These are phyloP conservation scores for Tricholoma furcatifolium DNA, from an alignment of 768 basidiomycete genomes.

Conservation along the genomic window DNA sequence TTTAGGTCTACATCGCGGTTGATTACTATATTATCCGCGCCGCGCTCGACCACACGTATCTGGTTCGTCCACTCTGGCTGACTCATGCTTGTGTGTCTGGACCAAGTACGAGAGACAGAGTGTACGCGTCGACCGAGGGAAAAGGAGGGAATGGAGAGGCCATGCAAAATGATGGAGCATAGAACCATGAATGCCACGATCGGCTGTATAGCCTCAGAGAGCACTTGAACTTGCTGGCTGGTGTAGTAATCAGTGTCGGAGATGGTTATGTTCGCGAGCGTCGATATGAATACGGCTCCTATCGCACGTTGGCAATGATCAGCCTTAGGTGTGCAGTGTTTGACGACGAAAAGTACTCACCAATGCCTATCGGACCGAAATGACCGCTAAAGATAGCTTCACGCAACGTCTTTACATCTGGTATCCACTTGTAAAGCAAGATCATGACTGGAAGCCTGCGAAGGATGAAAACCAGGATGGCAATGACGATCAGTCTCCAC, in stretches of 20 bases:
- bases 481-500: constrained; percentile 84
- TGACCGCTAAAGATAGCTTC: constrained; percentile 96
- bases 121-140: constrained; percentile 92
- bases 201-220: constrained; percentile 82
- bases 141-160: constrained; percentile 92
- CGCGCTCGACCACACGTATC: constrained; percentile 65
- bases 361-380: constrained; percentile 88
- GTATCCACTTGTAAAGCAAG: constrained; percentile 87
- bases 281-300: constrained; percentile 94
- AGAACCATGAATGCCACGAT: constrained; percentile 96
- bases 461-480: constrained; percentile 77
- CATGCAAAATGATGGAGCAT: constrained; percentile 84
- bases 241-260: constrained; percentile 41
- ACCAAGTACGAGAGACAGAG: constrained; percentile 87
- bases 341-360: constrained; percentile 30
- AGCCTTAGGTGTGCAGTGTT: neutral
- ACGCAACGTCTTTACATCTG: constrained; percentile 91
- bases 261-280: constrained; percentile 67
- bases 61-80: constrained; percentile 83
- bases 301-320: constrained; percentile 11
- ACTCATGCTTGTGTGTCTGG: constrained; percentile 54
- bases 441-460: constrained; percentile 85
- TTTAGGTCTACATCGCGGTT: constrained; percentile 60
- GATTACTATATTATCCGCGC: constrained; percentile 72
- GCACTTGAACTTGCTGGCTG: constrained; percentile 55